Percentiles rank a stretch among this genome's conserved stretches.
Evolutionary conservation across 805 yeast species (phyloP).

Genomic region (Candida ortonii): DNA sequence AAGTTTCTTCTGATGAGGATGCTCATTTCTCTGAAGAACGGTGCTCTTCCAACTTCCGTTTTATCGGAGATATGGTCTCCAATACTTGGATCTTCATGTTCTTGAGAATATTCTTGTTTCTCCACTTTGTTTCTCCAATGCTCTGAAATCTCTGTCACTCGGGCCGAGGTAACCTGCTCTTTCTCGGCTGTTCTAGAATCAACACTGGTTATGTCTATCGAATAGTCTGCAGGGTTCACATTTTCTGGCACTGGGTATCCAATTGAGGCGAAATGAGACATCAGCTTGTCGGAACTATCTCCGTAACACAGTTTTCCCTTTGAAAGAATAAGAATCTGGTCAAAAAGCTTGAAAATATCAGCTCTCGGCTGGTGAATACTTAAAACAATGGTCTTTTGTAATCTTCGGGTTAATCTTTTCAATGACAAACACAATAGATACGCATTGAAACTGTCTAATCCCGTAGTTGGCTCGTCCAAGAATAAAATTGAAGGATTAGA

Average conservation of each 20-base stretch:
- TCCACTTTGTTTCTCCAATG: constrained; percentile 37
- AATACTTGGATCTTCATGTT: neutral
- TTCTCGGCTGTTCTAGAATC: constrained; percentile 43
- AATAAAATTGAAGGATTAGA: constrained; percentile 75
- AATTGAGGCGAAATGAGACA: constrained; percentile 46
- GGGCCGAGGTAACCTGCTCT: constrained; percentile 32
- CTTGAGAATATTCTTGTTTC: neutral
- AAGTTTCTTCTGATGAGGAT: constrained; percentile 46
- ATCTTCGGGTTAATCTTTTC: constrained; percentile 47
- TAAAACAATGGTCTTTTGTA: constrained; percentile 68
- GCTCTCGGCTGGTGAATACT: constrained; percentile 85
- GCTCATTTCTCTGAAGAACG: constrained; percentile 39
- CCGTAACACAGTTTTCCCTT: constrained; percentile 53
- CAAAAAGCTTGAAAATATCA: constrained; percentile 68
- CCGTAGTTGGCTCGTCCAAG: constrained; percentile 87
- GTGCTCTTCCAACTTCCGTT: constrained; percentile 36
- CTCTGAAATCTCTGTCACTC: constrained; percentile 35
- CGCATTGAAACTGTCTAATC: constrained; percentile 78
- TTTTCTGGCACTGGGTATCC: constrained; percentile 45
- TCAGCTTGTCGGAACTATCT: constrained; percentile 39
- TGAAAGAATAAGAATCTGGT: constrained; percentile 63
- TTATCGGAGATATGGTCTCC: no score
- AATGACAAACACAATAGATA: constrained; percentile 59
- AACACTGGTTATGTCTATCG: constrained; percentile 55
- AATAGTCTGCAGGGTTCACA: constrained; percentile 61